Conservation (phyloP, 352 stramenopile species). For the Phytophthora colocasiae region DNA sequence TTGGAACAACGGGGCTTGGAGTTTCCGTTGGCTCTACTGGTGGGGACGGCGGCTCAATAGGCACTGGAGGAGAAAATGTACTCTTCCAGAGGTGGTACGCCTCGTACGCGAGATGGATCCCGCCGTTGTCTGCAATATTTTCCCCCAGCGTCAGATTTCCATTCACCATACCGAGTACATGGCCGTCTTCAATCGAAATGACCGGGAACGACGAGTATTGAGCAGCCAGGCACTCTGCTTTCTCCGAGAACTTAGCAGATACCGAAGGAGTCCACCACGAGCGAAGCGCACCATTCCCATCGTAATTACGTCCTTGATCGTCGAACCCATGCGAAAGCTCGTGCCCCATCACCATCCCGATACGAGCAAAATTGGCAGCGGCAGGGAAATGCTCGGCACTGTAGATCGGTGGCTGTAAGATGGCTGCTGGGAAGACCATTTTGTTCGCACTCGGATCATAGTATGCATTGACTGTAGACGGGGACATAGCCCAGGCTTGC, state of each 20-base stretch:
- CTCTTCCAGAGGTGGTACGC: constrained; percentile 77
- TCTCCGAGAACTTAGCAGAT: constrained; percentile 53
- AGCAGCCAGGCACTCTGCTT: constrained; percentile 58
- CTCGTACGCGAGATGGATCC: constrained; percentile 84
- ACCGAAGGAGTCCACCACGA: constrained; percentile 91
- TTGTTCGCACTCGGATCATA: constrained; percentile 79
- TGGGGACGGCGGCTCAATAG: constrained; percentile 8
- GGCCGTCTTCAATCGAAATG: constrained; percentile 39
- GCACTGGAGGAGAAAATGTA: constrained; percentile 19
- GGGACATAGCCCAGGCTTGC: constrained; percentile 89
- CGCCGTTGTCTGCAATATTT: constrained; percentile 93
- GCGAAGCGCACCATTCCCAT: constrained; percentile 84
- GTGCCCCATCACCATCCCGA: constrained; percentile 94
- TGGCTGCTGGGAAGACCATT: constrained; percentile 95
- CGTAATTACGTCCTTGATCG: constrained; percentile 91
- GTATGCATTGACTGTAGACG: constrained; percentile 93
- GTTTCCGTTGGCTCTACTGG: neutral
- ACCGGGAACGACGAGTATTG: constrained; percentile 74
- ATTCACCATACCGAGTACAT: constrained; percentile 75
- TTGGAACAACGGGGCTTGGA: too few species aligned
- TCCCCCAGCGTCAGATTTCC: constrained; percentile 92
- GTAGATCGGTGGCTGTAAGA: constrained; percentile 89
- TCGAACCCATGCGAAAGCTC: constrained; percentile 96
- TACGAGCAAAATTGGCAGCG: constrained; percentile 93
- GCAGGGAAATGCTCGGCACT: constrained; percentile 78